Conservation (phyloP, 2,329 filamentous ascomycete genomes). For the Fusarium ambrosium region DNA sequence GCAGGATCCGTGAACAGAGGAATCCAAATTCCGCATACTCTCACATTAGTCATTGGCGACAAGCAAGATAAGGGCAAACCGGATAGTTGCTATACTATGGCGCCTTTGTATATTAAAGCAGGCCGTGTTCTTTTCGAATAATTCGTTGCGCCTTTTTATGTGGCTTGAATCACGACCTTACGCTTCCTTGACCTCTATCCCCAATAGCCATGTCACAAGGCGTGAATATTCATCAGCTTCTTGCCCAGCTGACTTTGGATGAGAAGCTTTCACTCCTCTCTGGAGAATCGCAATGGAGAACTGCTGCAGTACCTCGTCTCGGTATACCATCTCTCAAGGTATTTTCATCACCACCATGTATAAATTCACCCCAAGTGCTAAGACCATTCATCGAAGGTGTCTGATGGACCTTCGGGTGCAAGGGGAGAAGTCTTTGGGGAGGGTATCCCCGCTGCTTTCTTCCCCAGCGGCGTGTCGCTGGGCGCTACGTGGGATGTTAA, state of each 20-base stretch:
- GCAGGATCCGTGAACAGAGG: conserved; percentile 25
- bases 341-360: not conserved
- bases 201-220: not conserved
- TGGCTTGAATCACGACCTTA: not conserved
- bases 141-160: not conserved
- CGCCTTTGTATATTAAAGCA: not conserved
- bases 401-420: not conserved
- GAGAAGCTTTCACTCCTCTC: not conserved
- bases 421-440: not conserved
- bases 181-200: not conserved
- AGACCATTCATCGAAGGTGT: not conserved
- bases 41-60: not conserved
- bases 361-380: not conserved
- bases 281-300: not conserved
- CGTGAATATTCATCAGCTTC: not conserved
- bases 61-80: not conserved
- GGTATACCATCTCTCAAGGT: not conserved
- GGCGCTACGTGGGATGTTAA: not conserved
- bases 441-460: not conserved
- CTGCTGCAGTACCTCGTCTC: not conserved
- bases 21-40: not conserved
- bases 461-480: not conserved
- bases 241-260: not conserved
- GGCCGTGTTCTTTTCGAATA: not conserved
- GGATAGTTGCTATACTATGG: not conserved